Base-by-base conservation (phyloP, 352 stramenopile genomes). In the Halophytophthora batemanensis region DNA sequence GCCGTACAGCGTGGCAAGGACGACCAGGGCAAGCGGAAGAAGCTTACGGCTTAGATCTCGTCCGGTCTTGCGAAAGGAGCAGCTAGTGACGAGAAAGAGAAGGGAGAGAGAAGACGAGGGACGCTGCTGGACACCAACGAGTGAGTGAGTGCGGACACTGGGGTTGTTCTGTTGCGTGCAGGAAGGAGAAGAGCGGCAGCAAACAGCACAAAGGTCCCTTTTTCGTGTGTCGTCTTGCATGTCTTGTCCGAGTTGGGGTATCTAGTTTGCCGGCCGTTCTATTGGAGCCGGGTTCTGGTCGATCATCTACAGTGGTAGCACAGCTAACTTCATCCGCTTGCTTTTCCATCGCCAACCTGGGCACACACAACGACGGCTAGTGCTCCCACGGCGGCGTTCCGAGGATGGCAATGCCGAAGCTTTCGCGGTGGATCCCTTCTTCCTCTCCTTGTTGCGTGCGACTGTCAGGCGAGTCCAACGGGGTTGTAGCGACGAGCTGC, bases 1-100 rank as follows among this genome's bases (percentile, higher is more conserved):
- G 92, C 90, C 44, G 93, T 98, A 45, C 96, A 99, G 75, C 80
- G 92, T 34, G 69, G 79, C 51, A 86, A 89, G 41, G 82, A 93
- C 41, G 82, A 95, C 40, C 81, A 88, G 61, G 75, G 65, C 68
- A 92, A 95, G 76, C 72, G 77, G 37, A 92, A 92, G 73, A 87
- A 91, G 60, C 57, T 87, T 18, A 54, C 86, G 40, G 69, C 71
- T 46, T 89, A 92, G 65, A 66, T 41, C 48, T 34, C 47, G 50
- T 31, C 25, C 25, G 25, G 25, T 4, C 42, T 41, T 33, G 58
- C 50, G 45, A 25, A 53, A 59, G 46, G 52, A 61, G 49, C 42
- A 68, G 59, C 48, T 46, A 38, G 37, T 18, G 29, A 40, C 45
- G 15, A 23, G 56, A 3, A 45, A 37, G 28, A 37, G 18, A 45